Evolutionary conservation across 2,329 filamentous ascomycete species (phyloP).

Genomic region (Colletotrichum sublineola): DNA sequence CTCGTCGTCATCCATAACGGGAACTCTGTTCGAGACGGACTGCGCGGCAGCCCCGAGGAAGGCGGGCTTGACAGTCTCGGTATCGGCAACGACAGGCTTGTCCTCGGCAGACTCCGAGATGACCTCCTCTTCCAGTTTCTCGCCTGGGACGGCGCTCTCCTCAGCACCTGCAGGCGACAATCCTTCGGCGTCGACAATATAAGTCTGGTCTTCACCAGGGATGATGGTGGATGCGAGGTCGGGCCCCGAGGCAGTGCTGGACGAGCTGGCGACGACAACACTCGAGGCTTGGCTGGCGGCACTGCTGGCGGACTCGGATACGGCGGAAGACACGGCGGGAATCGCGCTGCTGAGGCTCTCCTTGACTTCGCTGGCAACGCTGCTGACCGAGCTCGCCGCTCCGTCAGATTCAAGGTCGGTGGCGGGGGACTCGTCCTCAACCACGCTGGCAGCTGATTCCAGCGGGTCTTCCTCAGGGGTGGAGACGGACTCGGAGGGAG

Average conservation of each 20-base stretch:
- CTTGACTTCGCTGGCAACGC: slow-evolving; percentile 20
- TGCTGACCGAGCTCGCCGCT: slow-evolving; percentile 26
- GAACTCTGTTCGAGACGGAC: slow-evolving; percentile 60
- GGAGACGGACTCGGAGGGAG: slow-evolving; percentile 39
- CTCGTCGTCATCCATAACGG: slow-evolving; percentile 63
- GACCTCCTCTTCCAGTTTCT: slow-evolving; percentile 46
- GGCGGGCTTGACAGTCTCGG: slow-evolving; percentile 58
- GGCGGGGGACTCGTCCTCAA: slow-evolving; percentile 41
- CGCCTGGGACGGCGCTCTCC: slow-evolving; percentile 38
- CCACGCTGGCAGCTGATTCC: slow-evolving; percentile 38
- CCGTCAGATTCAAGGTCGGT: slow-evolving; percentile 20
- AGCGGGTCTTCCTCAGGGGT: slow-evolving; percentile 42
- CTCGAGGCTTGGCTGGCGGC: slow-evolving; percentile 44
- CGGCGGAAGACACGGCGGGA: slow-evolving; percentile 43
- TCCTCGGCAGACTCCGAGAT: slow-evolving; percentile 45
- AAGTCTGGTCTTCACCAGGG: slow-evolving; percentile 39
- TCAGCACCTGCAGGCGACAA: slow-evolving; percentile 43
- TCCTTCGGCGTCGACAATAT: slow-evolving; percentile 43
- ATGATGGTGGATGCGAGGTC: slow-evolving; percentile 42
- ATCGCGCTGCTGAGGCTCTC: slow-evolving; percentile 35
- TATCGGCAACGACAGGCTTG: slow-evolving; percentile 48
- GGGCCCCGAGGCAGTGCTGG: slow-evolving; percentile 18
- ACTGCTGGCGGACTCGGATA: slow-evolving; percentile 45
- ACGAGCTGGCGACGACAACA: slow-evolving; percentile 15
- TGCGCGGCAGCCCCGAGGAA: slow-evolving; percentile 66